Conservation (phyloP, 106 monocot genomes). For the Cymbidium sinense region DNA sequence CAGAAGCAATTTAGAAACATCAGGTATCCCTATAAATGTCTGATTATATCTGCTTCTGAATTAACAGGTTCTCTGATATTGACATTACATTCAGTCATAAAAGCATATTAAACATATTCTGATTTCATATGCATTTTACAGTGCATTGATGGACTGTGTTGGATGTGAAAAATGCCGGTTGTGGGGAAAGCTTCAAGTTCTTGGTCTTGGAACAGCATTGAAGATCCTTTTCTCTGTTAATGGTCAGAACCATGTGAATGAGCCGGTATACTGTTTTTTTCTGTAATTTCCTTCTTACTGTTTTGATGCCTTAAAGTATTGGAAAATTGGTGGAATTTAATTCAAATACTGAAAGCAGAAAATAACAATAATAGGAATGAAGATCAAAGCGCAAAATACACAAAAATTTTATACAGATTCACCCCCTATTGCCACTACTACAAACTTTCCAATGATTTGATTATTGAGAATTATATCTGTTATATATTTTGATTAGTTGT, state of each 20-base stretch:
- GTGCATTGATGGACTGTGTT: constrained; percentile 97
- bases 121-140: constrained; percentile 17
- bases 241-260: constrained; percentile 34
- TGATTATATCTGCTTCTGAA: background rate
- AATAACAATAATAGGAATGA: too few species aligned
- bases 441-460: background rate
- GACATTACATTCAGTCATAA: background rate
- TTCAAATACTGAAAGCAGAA: too few species aligned
- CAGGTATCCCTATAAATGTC: constrained; percentile 36
- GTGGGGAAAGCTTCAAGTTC: constrained; percentile 98
- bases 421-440: background rate
- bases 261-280: constrained; percentile 29
- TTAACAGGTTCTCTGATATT: background rate
- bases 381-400: too few species aligned
- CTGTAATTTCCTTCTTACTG: constrained; percentile 5
- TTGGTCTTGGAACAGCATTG: constrained; percentile 93
- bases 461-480: background rate
- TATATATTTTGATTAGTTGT: too few species aligned
- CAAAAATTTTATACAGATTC: too few species aligned
- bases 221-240: constrained; percentile 93
- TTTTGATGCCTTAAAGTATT: background rate
- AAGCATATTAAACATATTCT: background rate
- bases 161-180: constrained; percentile 97
- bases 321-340: too few species aligned
- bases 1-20: constrained; percentile 95